Evolutionary conservation across 371 early-diverging fungal genomes (phyloP).

Genomic region (Mortierella polycephala): DNA sequence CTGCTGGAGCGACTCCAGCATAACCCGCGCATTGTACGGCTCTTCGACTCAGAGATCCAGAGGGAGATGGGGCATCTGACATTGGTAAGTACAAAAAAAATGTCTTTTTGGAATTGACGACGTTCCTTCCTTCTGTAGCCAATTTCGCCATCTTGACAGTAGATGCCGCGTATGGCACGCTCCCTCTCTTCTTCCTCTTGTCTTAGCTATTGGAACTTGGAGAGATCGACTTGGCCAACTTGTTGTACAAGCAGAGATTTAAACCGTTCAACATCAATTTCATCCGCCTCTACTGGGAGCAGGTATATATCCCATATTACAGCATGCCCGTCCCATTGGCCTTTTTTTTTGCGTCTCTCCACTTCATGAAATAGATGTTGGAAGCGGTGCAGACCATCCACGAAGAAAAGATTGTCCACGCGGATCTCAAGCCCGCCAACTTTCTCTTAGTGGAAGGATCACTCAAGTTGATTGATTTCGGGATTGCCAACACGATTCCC

Average conservation of each 20-base stretch:
- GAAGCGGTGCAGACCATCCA: conserved; percentile 92
- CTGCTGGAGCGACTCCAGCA: conserved; percentile 74
- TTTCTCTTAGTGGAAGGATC: conserved; percentile 86
- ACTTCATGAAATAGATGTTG: conserved; percentile 77
- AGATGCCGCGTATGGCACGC: not conserved
- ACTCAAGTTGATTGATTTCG: conserved; percentile 98
- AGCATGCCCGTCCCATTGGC: conserved; percentile 10
- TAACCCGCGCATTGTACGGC: conserved; percentile 77
- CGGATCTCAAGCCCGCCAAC: conserved; percentile 97
- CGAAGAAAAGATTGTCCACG: conserved; percentile 89
- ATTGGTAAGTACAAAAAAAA: conserved; percentile 63
- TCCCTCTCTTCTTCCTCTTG: not conserved
- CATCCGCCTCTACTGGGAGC: conserved; percentile 86
- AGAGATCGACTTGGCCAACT: conserved; percentile 87
- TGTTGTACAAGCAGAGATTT: conserved; percentile 67
- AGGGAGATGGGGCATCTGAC: conserved; percentile 65
- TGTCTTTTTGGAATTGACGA: not conserved
- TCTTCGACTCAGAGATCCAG: conserved; percentile 83
- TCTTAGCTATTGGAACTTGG: conserved; percentile 89
- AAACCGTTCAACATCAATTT: conserved; percentile 75
- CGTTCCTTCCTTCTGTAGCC: not conserved
- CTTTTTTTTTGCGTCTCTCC: conserved; percentile 2
- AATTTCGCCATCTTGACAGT: not conserved
- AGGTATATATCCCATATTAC: conserved; percentile 59
- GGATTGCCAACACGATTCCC: conserved; percentile 95